Conservation (phyloP, 2,329 filamentous ascomycete species). For the Alternaria sp. region DNA sequence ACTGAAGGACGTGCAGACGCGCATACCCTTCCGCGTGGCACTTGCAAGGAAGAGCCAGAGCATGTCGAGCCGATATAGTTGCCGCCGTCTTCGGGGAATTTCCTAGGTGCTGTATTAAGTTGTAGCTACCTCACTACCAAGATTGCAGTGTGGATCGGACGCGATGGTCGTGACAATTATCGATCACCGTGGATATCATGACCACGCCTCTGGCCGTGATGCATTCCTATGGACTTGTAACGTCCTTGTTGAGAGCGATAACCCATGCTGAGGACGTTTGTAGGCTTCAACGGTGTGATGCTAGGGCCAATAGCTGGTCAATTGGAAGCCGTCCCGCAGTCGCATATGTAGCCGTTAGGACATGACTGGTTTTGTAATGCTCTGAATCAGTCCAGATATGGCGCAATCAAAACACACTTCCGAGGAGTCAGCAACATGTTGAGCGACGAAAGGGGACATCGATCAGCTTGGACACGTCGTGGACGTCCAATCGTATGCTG, state of each 20-base stretch:
- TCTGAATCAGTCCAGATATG: constrained; percentile 1
- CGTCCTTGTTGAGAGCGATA: not conserved
- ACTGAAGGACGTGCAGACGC: not conserved
- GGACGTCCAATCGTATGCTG: constrained; percentile 8
- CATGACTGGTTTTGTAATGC: not conserved
- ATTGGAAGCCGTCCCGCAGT: not conserved
- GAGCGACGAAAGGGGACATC: constrained; percentile 6
- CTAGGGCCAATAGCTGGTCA: not conserved
- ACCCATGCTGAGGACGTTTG: not conserved
- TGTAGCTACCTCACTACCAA: not conserved
- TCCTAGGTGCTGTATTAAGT: not conserved
- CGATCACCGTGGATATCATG: not conserved
- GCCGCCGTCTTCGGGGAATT: constrained; percentile 1
- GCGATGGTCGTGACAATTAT: not conserved
- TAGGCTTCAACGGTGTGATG: not conserved
- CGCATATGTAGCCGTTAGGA: not conserved
- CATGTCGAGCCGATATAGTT: constrained; percentile 7
- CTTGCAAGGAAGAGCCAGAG: not conserved
- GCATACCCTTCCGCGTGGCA: not conserved
- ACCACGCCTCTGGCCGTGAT: not conserved
- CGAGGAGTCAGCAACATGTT: constrained; percentile 3
- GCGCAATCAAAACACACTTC: not conserved
- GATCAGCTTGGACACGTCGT: constrained; percentile 3
- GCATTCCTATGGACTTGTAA: not conserved
- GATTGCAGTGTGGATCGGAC: not conserved